A percentile compares a stretch with the other conserved stretches of the same genome.
phyloP scores from a whole-genome alignment of 208 protist species.

The Crithidia bombi region DNA sequence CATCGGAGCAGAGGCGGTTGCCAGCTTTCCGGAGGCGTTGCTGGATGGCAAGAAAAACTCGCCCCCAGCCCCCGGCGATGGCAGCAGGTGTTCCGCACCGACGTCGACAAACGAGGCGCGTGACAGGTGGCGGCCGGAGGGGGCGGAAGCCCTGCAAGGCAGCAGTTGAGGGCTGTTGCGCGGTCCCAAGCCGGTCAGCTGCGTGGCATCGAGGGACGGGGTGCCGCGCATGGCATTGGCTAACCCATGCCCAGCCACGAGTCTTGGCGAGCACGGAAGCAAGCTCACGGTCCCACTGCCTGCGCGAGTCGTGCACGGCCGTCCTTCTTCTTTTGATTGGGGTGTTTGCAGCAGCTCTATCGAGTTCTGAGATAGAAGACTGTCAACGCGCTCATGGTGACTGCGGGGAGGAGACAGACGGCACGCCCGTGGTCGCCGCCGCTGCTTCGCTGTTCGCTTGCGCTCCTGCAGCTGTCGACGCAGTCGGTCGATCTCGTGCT shows the following conservation, averaged over 20 bases:
- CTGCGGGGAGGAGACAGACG: neutral
- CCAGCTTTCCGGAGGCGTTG: neutral
- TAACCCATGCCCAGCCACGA: slow-evolving; percentile 2
- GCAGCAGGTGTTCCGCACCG: neutral
- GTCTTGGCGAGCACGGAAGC: neutral
- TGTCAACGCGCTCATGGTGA: slow-evolving; percentile 1
- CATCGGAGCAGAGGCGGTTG: neutral
- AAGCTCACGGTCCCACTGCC: neutral
- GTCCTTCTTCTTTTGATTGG: neutral
- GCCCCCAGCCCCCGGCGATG: neutral
- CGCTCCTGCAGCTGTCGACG: slow-evolving; percentile 20
- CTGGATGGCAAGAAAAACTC: slow-evolving; percentile 4
- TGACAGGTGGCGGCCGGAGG: neutral
- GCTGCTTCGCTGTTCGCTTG: neutral
- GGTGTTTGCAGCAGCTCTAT: neutral
- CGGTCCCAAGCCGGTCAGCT: neutral
- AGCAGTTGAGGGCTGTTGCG: slow-evolving; percentile 4
- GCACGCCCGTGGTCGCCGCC: neutral
- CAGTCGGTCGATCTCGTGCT: slow-evolving; percentile 27
- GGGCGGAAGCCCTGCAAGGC: neutral
- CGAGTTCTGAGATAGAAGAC: neutral
- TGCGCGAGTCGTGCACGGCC: neutral
- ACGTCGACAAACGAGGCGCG: neutral
- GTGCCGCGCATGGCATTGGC: neutral
- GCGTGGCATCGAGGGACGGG: neutral